Percentiles rank a stretch among this genome's conserved stretches.
phyloP scores from a whole-genome alignment of 1,139 yeast species.

The Saccharomyces pastorianus region DNA sequence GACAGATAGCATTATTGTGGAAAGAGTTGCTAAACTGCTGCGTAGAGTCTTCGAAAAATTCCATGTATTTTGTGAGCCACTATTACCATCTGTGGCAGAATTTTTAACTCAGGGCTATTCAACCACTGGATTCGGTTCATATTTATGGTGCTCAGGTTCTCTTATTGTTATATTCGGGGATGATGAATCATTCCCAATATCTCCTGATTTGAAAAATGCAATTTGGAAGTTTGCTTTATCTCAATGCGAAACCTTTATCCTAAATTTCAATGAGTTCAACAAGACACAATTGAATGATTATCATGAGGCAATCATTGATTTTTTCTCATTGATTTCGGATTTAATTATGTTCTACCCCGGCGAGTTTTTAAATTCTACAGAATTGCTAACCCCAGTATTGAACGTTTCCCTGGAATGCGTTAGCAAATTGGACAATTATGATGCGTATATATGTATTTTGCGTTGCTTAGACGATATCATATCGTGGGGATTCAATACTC shows the following conservation, averaged over 20 bases:
- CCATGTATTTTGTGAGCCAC: conserved; percentile 49
- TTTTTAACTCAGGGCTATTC: conserved; percentile 62
- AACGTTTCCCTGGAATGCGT: conserved; percentile 48
- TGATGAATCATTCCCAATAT: conserved; percentile 36
- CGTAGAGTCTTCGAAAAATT: conserved; percentile 52
- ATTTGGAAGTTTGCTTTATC: conserved; percentile 46
- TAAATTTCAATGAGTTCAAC: conserved; percentile 27
- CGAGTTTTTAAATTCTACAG: conserved; percentile 49
- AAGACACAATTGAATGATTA: conserved; percentile 35
- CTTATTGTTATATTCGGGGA: conserved; percentile 72
- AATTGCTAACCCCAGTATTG: conserved; percentile 49
- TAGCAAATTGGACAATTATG: conserved; percentile 56
- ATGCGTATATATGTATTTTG: conserved; percentile 61
- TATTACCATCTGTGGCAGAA: conserved; percentile 57
- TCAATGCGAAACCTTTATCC: conserved; percentile 40
- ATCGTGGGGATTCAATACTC: conserved; percentile 74
- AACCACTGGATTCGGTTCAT: conserved; percentile 67
- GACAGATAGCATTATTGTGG: conserved; percentile 37
- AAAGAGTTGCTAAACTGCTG: conserved; percentile 61
- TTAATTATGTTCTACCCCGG: conserved; percentile 71
- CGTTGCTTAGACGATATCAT: conserved; percentile 73
- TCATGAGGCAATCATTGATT: conserved; percentile 82
- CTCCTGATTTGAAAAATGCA: conserved; percentile 33
- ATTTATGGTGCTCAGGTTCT: conserved; percentile 84
- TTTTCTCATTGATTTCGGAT: conserved; percentile 76